Base-by-base conservation (phyloP, 345 rosid species). In the Murraya koenigii region DNA sequence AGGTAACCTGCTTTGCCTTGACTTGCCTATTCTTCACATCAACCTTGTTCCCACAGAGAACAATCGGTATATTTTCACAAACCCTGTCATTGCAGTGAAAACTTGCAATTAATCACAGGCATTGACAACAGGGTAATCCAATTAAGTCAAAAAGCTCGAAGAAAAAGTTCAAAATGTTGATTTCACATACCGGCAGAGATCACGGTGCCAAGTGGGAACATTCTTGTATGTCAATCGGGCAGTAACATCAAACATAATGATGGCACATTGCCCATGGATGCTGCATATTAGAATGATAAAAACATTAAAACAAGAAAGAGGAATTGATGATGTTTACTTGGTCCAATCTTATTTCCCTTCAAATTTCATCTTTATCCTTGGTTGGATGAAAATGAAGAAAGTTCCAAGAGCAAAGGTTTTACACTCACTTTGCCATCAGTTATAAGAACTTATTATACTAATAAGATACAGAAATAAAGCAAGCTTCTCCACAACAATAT, bases 121-220 rank as follows among this genome's bases (percentile, higher is more conserved):
- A 30, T n/a, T 15, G 2, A 66, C 39, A 52, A 54, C 17, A 20
- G 39, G 36, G 26, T 19, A 32, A 25, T 36, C 23, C 32, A 72
- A 8, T n/a, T 15, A 19, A 23, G 39, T 13, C 19, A 64, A 56
- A 4, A 54, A 66, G 14, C 47, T 17, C 7, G 1, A 41, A 69
- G 20, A 39, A 23, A 8, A 7, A 66, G 70, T 7, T 36, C 49
- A 33, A 69, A 22, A 11, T 13, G 20, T 44, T 39, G 30, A 60
- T 67, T 22, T 35, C 32, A 75, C 78, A 41, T n/a, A 93, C 97
- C 98, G 80, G 92, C 97, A 93, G 1, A 95, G 98, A 79, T 95
- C 98, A 22, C 99, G 90, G 62, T 95, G 98, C 99, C 99, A 95
- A 60, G 98, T 95, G 6, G 98, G 98, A n/a, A 96, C 97, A 85